phyloP scores from a whole-genome alignment of 164 flowering plant genomes.

The Euptelea pleiosperma region DNA sequence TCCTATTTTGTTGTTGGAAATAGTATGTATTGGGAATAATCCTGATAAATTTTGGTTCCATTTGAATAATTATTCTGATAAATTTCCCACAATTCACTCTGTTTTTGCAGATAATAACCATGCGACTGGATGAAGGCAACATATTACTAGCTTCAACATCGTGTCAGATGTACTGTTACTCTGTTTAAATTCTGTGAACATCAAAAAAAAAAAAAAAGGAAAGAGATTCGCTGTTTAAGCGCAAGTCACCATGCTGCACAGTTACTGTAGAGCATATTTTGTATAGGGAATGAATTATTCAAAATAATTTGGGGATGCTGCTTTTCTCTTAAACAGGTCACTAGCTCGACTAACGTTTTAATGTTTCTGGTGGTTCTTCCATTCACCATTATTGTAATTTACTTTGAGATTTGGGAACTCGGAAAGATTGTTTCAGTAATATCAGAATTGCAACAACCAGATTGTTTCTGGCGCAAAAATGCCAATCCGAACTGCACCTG shows the following conservation, averaged over 20 bases:
- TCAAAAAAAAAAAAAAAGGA: background rate
- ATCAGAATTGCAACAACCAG: too few species aligned
- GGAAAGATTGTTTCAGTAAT: too few species aligned
- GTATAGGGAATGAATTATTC: conserved; percentile 2
- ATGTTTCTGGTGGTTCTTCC: too few species aligned
- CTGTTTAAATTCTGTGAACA: background rate
- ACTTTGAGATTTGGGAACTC: too few species aligned
- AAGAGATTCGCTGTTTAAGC: background rate
- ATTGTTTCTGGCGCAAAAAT: too few species aligned
- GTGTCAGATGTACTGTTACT: background rate
- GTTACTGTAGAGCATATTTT: conserved; percentile 12
- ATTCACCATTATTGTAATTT: too few species aligned
- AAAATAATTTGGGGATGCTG: background rate
- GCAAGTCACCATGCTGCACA: background rate
- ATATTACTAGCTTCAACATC: background rate
- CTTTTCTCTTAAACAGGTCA: conserved; percentile 2
- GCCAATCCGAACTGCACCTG: too few species aligned
- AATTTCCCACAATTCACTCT: background rate
- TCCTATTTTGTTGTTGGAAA: too few species aligned
- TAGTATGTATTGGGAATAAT: too few species aligned
- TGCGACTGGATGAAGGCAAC: conserved; percentile 1
- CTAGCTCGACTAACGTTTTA: too few species aligned
- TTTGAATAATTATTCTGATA: background rate
- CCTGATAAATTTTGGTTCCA: too few species aligned
- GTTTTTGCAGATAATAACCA: conserved; percentile 12